Evolutionary conservation across 2,329 filamentous ascomycete genomes (phyloP).

Genomic region (Mycosphaerella sp.): DNA sequence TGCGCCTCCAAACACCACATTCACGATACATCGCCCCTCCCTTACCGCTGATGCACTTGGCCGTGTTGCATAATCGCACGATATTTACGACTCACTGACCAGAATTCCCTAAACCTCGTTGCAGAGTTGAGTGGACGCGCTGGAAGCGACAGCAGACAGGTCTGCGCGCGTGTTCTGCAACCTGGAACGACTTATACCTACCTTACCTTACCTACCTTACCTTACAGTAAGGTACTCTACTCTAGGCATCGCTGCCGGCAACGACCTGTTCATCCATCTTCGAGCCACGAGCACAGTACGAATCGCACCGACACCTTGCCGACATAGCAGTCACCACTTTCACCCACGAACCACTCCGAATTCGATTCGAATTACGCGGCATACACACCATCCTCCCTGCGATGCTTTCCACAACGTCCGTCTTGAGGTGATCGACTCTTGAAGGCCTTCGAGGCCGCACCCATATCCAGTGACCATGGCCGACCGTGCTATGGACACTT

Average conservation of each 20-base stretch:
- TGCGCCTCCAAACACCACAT: no score
- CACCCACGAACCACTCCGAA: background rate
- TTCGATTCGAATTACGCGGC: background rate
- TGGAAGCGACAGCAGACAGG: background rate
- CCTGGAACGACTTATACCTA: background rate
- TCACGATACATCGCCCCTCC: no score
- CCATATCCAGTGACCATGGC: constrained; percentile 26
- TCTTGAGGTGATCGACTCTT: background rate
- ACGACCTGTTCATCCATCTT: background rate
- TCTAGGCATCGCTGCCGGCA: background rate
- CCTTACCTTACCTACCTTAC: no score
- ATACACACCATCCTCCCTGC: background rate
- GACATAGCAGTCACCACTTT: background rate
- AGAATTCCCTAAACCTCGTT: background rate
- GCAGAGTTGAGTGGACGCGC: background rate
- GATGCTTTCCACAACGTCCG: background rate
- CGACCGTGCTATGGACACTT: constrained; percentile 41
- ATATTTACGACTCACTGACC: background rate
- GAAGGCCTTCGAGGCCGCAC: constrained; percentile 1
- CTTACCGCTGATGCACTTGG: background rate
- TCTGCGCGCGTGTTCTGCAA: background rate
- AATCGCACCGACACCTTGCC: background rate
- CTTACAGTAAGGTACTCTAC: no score
- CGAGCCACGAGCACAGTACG: background rate
- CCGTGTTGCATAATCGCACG: background rate